Evolutionary conservation across 495 filamentous ascomycete genomes (phyloP), one percentile per base, ranked within the genome.

Genomic region (Hamigera avellanea): DNA sequence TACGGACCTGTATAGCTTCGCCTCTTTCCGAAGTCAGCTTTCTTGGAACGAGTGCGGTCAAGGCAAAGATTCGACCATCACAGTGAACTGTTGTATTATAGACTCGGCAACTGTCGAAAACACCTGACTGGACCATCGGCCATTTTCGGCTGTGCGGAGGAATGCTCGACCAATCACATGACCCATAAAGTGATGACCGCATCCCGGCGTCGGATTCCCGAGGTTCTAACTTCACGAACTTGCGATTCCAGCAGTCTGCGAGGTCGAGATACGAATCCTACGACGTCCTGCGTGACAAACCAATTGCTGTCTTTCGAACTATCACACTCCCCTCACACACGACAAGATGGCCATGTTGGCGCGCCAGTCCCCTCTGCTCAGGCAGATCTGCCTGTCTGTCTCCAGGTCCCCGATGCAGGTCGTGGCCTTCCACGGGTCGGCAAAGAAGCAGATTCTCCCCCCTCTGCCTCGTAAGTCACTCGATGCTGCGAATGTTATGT

Each of bases 381-480:
- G 52, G 44, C 62, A 57, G 49, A 45, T 51, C 37, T 49, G 42
- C 45, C 61, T 62, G 36, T 56, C 60, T 48, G 55, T 52, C 42
- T 47, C 53, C 51, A 54, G 56, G 42, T 47, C 57, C 44, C 53
- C 59, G 32, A 41, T 64, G 48, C 61, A 65, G 54, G 47, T 73
- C 36, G 70, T 81, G 23, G 76, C 75, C 50, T 87, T 88, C 72
- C 81, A 86, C 54, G 77, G 75, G 45, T 81, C 78, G 29, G 65
- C 72, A 48, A 67, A 66, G 57, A 73, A 70, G 58, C 59, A 62
- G 49, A 76, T 88, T 54, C 71, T 88, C 39, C 78, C 81, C 45
- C 69, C 76, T 39, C 58, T 69, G 47, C 76, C 77, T 56, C 80
- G 80, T 84, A 63, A 59, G 79, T 68, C 28, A 17, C 42, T 41